A percentile compares a stretch with the other conserved stretches of the same genome.
Evolutionary conservation across 106 monocot species (phyloP).

Genomic region (Amphibolis antarctica): DNA sequence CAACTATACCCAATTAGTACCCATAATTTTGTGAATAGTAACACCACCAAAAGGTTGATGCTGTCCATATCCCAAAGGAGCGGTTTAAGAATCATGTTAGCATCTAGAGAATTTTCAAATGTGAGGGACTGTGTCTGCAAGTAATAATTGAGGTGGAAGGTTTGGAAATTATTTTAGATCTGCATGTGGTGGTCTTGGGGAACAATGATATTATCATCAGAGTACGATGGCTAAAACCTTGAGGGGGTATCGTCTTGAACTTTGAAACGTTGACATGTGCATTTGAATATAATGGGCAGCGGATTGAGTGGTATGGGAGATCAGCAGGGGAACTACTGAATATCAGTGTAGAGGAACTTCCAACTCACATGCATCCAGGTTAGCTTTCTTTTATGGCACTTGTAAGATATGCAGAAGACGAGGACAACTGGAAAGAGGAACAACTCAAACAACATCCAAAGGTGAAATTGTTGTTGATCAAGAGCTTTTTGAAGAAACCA

Average conservation of each 20-base stretch:
- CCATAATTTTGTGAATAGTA: not conserved
- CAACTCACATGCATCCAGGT: not conserved
- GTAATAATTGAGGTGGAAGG: not conserved
- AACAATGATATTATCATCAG: not conserved
- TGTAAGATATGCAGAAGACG: not conserved
- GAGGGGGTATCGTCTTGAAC: not conserved
- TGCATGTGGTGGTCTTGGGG: not conserved
- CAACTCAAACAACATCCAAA: not conserved
- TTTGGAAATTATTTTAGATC: not conserved
- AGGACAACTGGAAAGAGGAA: not conserved
- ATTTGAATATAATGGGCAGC: not conserved
- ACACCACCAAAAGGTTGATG: not conserved
- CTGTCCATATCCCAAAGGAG: too few species aligned
- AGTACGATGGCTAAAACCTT: not conserved
- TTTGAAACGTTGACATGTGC: not conserved
- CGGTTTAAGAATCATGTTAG: not conserved
- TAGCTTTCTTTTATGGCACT: not conserved
- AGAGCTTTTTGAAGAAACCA: not conserved
- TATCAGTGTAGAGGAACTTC: not conserved
- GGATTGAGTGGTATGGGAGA: not conserved
- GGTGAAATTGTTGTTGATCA: not conserved
- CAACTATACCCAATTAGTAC: not conserved
- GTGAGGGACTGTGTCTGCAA: not conserved
- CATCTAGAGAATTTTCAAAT: not conserved
- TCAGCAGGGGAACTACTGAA: not conserved